phyloP scores from a whole-genome alignment of 2,329 filamentous ascomycete genomes.

The Bipolaris oryzae region DNA sequence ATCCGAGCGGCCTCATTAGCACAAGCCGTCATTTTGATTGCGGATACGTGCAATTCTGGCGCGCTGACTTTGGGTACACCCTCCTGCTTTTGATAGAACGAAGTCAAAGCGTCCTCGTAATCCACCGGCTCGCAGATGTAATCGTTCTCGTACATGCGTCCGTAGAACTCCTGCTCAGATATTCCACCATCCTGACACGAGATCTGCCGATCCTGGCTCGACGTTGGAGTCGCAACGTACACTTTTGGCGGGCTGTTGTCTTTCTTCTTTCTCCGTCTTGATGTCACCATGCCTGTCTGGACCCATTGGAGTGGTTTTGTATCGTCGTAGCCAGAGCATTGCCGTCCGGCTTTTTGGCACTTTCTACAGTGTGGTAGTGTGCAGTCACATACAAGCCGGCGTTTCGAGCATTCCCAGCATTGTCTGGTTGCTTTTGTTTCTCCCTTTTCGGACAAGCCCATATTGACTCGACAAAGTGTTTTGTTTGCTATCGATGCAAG shows the following conservation, averaged over 20 bases:
- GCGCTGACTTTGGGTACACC: slow-evolving; percentile 1
- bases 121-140: slow-evolving; percentile 5
- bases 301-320: slow-evolving; percentile 44
- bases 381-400: slow-evolving; percentile 43
- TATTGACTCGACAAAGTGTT: not conserved
- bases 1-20: slow-evolving; percentile 13
- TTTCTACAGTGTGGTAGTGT: slow-evolving; percentile 41
- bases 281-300: slow-evolving; percentile 37
- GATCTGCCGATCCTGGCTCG: not conserved
- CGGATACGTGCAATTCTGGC: slow-evolving; percentile 2
- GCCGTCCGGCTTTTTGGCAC: slow-evolving; percentile 35
- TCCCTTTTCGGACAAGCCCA: slow-evolving; percentile 21
- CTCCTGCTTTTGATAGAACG: not conserved
- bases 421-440: slow-evolving; percentile 34
- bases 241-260: slow-evolving; percentile 10
- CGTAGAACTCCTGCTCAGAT: not conserved
- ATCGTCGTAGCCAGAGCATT: slow-evolving; percentile 42
- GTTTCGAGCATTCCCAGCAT: slow-evolving; percentile 44
- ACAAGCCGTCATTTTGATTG: not conserved
- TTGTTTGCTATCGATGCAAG: not conserved
- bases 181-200: not conserved
- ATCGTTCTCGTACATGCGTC: not conserved
- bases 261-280: slow-evolving; percentile 29
- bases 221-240: slow-evolving; percentile 5
- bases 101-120: not conserved